These are phyloP conservation scores for Ormosia semicastrata DNA, from an alignment of 306 rosid genomes.

Conservation along the genomic window DNA sequence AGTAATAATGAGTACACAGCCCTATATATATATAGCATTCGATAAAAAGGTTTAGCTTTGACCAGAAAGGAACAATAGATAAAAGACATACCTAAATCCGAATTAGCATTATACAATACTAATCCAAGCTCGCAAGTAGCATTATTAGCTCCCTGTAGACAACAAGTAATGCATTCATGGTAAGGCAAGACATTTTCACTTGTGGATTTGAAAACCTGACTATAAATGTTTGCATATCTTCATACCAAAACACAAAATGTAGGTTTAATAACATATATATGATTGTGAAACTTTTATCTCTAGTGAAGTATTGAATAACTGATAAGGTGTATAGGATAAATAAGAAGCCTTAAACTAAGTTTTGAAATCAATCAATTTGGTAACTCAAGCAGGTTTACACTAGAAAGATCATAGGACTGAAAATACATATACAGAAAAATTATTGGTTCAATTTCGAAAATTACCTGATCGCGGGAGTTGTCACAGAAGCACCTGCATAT, in stretches of 20 bases:
- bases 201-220: background rate
- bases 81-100: background rate
- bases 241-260: background rate
- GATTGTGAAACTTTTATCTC: background rate
- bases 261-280: background rate
- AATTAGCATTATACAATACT: background rate
- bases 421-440: background rate
- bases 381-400: background rate
- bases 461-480: background rate
- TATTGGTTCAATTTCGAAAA: background rate
- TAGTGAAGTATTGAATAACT: background rate
- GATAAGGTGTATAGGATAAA: background rate
- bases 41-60: background rate
- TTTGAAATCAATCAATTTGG: background rate
- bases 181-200: background rate
- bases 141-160: background rate
- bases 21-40: background rate
- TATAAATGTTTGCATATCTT: background rate
- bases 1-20: background rate
- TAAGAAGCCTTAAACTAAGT: background rate
- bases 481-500: conserved; percentile 5
- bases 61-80: background rate
- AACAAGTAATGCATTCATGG: background rate
- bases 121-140: background rate
- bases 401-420: background rate